These are phyloP conservation scores for Colletotrichum sp. DNA, from an alignment of 2,329 filamentous ascomycete genomes.

Conservation along the genomic window DNA sequence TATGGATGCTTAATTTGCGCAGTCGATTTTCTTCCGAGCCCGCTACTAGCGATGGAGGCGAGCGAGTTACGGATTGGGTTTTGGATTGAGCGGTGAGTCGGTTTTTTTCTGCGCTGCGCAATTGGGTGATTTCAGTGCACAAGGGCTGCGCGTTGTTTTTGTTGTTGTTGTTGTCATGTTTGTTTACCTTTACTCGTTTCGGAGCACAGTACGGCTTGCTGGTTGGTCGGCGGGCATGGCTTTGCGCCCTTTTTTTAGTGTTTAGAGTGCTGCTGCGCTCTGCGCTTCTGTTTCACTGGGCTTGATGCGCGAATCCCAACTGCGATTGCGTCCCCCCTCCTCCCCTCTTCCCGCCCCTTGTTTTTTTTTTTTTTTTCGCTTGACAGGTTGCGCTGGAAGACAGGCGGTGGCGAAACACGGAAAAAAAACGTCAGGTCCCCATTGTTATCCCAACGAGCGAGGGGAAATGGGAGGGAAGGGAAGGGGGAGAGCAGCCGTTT, in stretches of 20 bases:
- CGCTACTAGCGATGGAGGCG: neutral
- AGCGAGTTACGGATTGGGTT: slow-evolving; percentile 8
- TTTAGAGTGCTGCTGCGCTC: neutral
- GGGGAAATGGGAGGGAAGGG: neutral
- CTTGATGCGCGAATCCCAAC: neutral
- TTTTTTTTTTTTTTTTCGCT: neutral
- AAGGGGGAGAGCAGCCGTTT: neutral
- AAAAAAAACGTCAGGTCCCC: neutral
- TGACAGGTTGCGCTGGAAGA: neutral
- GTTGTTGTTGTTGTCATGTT: neutral
- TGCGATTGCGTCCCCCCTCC: neutral
- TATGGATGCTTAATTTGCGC: neutral
- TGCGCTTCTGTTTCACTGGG: neutral
- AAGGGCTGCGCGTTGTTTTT: neutral
- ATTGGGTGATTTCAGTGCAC: neutral
- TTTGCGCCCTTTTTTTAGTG: neutral
- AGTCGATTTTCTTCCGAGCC: neutral
- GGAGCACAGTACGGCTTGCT: neutral
- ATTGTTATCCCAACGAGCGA: neutral
- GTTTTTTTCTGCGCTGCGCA: neutral
- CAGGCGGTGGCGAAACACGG: neutral
- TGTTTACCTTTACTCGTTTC: slow-evolving; percentile 1
- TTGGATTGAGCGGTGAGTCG: slow-evolving; percentile 11
- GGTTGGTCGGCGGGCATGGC: neutral
- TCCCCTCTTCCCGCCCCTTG: neutral